These are phyloP conservation scores for Pyricularia pennisetigena DNA, from an alignment of 2,329 filamentous ascomycete genomes.

Conservation along the genomic window DNA sequence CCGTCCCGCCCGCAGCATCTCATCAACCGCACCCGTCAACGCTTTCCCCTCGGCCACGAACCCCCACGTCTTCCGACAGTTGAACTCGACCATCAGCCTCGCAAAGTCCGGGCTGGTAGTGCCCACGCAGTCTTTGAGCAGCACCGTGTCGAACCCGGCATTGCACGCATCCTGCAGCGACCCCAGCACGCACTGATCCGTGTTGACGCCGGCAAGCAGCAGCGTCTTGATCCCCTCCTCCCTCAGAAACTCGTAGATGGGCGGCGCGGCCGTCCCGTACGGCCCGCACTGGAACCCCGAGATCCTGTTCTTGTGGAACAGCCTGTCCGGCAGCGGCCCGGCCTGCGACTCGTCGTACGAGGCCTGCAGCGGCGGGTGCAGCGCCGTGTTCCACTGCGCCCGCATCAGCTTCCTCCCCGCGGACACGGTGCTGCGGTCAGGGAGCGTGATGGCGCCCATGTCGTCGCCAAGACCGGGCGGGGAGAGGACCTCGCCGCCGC, in stretches of 20 bases:
- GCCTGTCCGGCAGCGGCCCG: slow-evolving; percentile 30
- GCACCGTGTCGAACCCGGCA: slow-evolving; percentile 43
- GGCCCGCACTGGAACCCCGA: slow-evolving; percentile 41
- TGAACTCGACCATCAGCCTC: background rate
- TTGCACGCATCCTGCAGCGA: slow-evolving; percentile 45
- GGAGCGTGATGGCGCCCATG: slow-evolving; percentile 6
- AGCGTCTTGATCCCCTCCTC: slow-evolving; percentile 32
- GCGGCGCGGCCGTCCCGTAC: slow-evolving; percentile 18
- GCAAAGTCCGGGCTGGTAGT: slow-evolving; percentile 29
- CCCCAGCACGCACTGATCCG: slow-evolving; percentile 50
- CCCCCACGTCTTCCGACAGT: background rate
- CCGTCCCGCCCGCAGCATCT: background rate
- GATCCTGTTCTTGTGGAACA: slow-evolving; percentile 47
- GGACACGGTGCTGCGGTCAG: background rate
- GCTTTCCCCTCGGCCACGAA: background rate
- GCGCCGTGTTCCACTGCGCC: slow-evolving; percentile 44
- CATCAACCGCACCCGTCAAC: background rate
- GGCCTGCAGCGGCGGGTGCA: slow-evolving; percentile 14
- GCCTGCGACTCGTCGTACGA: background rate
- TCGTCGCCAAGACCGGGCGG: slow-evolving; percentile 23
- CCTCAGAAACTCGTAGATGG: slow-evolving; percentile 29
- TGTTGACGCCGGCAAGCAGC: slow-evolving; percentile 50
- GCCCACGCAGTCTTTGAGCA: slow-evolving; percentile 43
- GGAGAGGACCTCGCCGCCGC: background rate
- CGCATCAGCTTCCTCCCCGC: slow-evolving; percentile 35